Conservation (phyloP, 345 rosid species). For the Gossypium longicalyx region DNA sequence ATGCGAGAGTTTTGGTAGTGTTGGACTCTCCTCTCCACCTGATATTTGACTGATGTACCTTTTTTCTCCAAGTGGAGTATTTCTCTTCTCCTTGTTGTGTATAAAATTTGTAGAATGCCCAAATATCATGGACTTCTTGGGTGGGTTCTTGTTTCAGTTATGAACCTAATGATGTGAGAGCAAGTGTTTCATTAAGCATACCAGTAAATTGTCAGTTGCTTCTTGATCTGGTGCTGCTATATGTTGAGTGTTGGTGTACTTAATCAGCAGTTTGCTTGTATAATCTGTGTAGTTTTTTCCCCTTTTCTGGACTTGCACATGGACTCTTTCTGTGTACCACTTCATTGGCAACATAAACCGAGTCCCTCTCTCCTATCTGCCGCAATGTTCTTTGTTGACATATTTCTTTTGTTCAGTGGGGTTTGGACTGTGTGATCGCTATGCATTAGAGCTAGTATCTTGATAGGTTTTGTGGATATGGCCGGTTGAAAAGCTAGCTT, state of each 20-base stretch:
- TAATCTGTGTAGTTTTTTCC: background rate
- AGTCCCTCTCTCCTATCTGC: background rate
- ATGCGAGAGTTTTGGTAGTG: background rate
- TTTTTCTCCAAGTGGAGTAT: background rate
- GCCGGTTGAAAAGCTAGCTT: background rate
- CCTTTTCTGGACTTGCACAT: background rate
- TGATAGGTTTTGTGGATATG: background rate
- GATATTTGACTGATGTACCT: background rate
- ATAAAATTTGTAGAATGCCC: background rate
- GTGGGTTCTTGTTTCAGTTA: background rate
- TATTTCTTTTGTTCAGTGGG: background rate
- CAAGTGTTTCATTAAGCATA: background rate
- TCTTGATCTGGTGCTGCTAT: background rate
- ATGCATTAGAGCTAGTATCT: background rate
- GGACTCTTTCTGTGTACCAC: background rate
- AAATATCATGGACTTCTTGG: background rate
- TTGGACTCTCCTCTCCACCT: background rate
- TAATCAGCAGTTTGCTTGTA: background rate
- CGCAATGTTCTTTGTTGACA: background rate
- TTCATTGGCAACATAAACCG: background rate
- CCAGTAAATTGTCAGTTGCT: background rate
- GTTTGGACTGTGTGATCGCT: background rate
- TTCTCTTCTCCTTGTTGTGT: background rate
- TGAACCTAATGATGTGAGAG: conserved; percentile 5
- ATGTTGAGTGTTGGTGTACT: background rate